Evolutionary conservation across 495 filamentous ascomycete genomes (phyloP).

Genomic region (Hyaloscypha bicolor): DNA sequence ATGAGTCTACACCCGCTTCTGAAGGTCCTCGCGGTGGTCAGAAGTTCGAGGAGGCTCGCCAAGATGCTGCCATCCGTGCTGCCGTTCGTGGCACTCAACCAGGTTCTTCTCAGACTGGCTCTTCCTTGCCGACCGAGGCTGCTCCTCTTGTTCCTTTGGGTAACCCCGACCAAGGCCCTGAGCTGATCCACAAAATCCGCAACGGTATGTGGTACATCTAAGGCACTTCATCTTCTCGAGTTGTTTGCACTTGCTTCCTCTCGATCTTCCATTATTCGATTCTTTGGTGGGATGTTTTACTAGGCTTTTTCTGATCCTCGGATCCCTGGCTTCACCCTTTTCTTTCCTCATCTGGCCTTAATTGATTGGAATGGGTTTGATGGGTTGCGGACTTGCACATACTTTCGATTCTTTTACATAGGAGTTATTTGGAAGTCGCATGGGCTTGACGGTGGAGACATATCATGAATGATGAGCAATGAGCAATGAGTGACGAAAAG

Average conservation of each 20-base stretch:
- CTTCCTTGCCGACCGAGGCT: slow-evolving; percentile 28
- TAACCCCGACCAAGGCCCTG: slow-evolving; percentile 34
- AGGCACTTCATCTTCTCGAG: slow-evolving; percentile 10
- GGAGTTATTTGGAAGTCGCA: slow-evolving; percentile 15
- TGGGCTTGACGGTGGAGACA: slow-evolving; percentile 21
- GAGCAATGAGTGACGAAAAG: background rate
- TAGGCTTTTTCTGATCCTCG: slow-evolving; percentile 11
- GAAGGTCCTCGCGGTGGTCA: slow-evolving; percentile 48
- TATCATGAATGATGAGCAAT: slow-evolving; percentile 5
- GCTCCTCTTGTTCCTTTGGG: slow-evolving; percentile 43
- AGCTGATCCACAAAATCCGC: slow-evolving; percentile 40
- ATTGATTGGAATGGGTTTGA: background rate
- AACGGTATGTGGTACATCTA: slow-evolving; percentile 47
- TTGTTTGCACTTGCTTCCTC: slow-evolving; percentile 21
- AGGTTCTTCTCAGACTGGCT: slow-evolving; percentile 14
- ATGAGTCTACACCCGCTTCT: slow-evolving; percentile 53
- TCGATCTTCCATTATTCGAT: slow-evolving; percentile 11
- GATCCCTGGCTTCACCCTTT: slow-evolving; percentile 14
- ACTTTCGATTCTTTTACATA: slow-evolving; percentile 16
- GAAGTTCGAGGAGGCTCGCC: slow-evolving; percentile 29
- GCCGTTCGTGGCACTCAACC: slow-evolving; percentile 2
- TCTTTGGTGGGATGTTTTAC: slow-evolving; percentile 17
- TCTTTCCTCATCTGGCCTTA: background rate
- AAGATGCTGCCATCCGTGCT: slow-evolving; percentile 13
- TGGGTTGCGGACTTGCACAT: slow-evolving; percentile 3